phyloP scores from a whole-genome alignment of 805 yeast species.

The Zygosaccharomyces pseudorouxii region DNA sequence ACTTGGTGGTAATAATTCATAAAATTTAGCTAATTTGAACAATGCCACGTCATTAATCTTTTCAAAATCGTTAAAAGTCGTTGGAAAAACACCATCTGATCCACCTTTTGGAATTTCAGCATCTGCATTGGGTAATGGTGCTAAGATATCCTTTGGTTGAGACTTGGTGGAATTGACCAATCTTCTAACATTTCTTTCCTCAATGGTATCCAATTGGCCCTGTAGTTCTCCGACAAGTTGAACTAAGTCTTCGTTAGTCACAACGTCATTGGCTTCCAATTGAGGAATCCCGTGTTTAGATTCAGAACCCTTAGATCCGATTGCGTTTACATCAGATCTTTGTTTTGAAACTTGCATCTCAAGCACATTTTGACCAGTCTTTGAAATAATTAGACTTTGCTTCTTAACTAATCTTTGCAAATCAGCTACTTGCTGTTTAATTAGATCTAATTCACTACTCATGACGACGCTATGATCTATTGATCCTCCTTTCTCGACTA shows the following conservation, averaged over 20 bases:
- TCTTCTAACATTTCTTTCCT: constrained; percentile 71
- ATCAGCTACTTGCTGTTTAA: constrained; percentile 43
- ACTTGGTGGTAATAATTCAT: constrained; percentile 69
- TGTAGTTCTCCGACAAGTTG: constrained; percentile 87
- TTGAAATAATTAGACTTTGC: constrained; percentile 60
- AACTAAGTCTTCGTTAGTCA: constrained; percentile 77
- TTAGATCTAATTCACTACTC: constrained; percentile 29
- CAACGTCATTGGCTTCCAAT: constrained; percentile 52
- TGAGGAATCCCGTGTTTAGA: constrained; percentile 14
- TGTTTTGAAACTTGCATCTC: constrained; percentile 59
- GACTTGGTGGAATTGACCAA: constrained; percentile 54
- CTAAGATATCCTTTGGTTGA: constrained; percentile 43
- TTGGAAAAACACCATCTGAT: constrained; percentile 46
- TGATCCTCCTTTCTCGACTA: too few relatives aligned
- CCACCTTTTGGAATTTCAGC: constrained; percentile 58
- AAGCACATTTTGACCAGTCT: constrained; percentile 76
- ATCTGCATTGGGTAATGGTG: constrained; percentile 71
- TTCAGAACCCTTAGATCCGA: constrained; percentile 15
- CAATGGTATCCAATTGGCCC: constrained; percentile 74
- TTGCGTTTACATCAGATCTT: constrained; percentile 37
- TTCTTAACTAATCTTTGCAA: constrained; percentile 53
- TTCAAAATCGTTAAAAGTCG: constrained; percentile 49
- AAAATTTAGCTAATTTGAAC: constrained; percentile 59
- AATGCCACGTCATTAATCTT: constrained; percentile 43
- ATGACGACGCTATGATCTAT: constrained; percentile 5